Evolutionary conservation across 208 protist genomes (phyloP).

Genomic region (Hexamita inflata): DNA sequence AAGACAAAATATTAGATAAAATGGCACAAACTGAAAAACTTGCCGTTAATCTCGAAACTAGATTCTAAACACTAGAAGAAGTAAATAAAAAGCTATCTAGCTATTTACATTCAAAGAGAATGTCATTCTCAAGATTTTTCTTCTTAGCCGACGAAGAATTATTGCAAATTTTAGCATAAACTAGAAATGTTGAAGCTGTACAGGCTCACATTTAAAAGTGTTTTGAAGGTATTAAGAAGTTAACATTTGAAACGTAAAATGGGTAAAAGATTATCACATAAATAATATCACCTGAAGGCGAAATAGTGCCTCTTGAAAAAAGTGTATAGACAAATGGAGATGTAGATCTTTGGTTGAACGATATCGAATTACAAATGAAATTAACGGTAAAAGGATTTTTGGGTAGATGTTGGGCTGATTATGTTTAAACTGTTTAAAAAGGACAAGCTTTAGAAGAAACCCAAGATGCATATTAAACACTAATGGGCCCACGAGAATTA

Average conservation of each 20-base stretch:
- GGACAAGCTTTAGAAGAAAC: slow-evolving; percentile 39
- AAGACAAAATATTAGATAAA: slow-evolving; percentile 57
- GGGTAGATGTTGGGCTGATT: slow-evolving; percentile 43
- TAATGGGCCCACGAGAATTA: slow-evolving; percentile 10
- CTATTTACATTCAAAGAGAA: slow-evolving; percentile 59
- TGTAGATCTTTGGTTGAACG: slow-evolving; percentile 72
- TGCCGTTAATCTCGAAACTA: slow-evolving; percentile 60
- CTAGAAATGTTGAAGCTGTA: slow-evolving; percentile 74
- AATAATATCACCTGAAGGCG: slow-evolving; percentile 66
- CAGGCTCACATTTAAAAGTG: slow-evolving; percentile 79
- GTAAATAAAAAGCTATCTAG: slow-evolving; percentile 62
- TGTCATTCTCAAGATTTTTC: slow-evolving; percentile 67
- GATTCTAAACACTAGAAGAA: slow-evolving; percentile 64
- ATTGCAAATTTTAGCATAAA: slow-evolving; percentile 86
- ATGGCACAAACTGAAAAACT: slow-evolving; percentile 70
- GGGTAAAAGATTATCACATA: slow-evolving; percentile 60
- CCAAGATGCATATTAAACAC: slow-evolving; percentile 32
- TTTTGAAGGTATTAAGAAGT: slow-evolving; percentile 76
- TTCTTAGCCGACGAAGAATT: slow-evolving; percentile 91
- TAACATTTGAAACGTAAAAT: slow-evolving; percentile 56
- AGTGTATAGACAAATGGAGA: slow-evolving; percentile 57
- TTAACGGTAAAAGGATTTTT: slow-evolving; percentile 13
- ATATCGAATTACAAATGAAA: slow-evolving; percentile 53
- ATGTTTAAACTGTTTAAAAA: slow-evolving; percentile 40
- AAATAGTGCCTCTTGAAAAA: slow-evolving; percentile 56